Percentiles rank a stretch among this genome's conserved stretches.
Evolutionary conservation across 2,329 filamentous ascomycete species (phyloP).

Genomic region (Fusarium veterinarium): DNA sequence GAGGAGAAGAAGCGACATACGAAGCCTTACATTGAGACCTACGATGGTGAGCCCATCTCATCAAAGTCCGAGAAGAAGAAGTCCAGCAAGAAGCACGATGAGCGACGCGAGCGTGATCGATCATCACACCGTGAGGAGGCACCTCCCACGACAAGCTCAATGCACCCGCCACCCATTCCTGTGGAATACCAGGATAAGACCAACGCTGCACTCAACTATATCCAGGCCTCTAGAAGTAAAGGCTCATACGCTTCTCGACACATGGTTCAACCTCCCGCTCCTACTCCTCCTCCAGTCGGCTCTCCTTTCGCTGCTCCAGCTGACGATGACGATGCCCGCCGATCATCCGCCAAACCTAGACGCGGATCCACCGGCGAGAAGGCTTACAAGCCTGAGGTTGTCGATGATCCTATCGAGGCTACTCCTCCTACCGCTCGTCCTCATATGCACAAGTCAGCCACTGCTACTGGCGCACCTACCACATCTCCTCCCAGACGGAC

Average conservation of each 20-base stretch:
- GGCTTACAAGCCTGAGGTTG: conserved; percentile 49
- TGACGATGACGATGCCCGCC: conserved; percentile 49
- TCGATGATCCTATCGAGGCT: conserved; percentile 48
- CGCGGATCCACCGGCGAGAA: conserved; percentile 51
- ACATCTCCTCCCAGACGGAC: conserved; percentile 52
- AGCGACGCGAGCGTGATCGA: conserved; percentile 52
- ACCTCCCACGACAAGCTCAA: conserved; percentile 31
- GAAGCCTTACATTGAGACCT: conserved; percentile 52
- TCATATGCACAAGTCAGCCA: conserved; percentile 44
- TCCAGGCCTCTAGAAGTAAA: conserved; percentile 48
- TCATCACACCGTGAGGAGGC: conserved; percentile 50
- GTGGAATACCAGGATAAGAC: conserved; percentile 34
- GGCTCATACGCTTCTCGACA: conserved; percentile 41
- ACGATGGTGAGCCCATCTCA: conserved; percentile 42
- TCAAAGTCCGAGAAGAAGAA: conserved; percentile 53
- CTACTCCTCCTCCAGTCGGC: conserved; percentile 51
- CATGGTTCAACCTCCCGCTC: conserved; percentile 47
- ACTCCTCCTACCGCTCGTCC: conserved; percentile 48
- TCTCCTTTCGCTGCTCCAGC: conserved; percentile 47
- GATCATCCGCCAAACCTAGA: conserved; percentile 49
- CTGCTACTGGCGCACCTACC: conserved; percentile 40
- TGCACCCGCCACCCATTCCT: conserved; percentile 39
- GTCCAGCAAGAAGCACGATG: conserved; percentile 54
- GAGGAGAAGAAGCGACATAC: conserved; percentile 53
- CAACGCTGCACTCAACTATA: conserved; percentile 45